phyloP scores from a whole-genome alignment of 257 asterid species.

The Fraxinus anomala region DNA sequence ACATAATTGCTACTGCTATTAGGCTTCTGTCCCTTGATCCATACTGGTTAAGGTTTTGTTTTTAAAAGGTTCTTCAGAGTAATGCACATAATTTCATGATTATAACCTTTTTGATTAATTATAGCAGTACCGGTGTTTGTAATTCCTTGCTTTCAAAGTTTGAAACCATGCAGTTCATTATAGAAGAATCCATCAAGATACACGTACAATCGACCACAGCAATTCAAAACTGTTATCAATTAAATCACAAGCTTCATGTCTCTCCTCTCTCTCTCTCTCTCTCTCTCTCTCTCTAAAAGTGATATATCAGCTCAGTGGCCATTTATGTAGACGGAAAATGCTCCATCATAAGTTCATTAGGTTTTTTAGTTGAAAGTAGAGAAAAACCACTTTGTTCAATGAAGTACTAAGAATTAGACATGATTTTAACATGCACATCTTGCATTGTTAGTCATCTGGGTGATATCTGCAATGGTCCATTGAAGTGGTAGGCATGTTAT shows the following conservation, averaged over 20 bases:
- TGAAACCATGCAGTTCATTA: not conserved
- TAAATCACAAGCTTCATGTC: not conserved
- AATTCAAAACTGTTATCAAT: not conserved
- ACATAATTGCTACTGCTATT: not conserved
- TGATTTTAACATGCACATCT: not conserved
- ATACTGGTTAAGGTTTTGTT: not conserved
- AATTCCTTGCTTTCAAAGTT: not conserved
- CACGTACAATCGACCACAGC: not conserved
- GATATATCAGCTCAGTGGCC: not conserved
- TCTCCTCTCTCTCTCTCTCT: too few relatives aligned
- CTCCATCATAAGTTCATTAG: not conserved
- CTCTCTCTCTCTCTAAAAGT: not conserved
- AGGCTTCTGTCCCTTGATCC: not conserved
- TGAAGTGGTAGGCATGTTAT: not conserved
- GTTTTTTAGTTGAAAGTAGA: not conserved
- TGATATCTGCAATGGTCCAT: not conserved
- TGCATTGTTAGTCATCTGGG: not conserved
- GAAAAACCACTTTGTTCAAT: conserved; percentile 4
- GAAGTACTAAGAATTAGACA: not conserved
- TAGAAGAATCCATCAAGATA: not conserved
- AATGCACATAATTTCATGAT: not conserved
- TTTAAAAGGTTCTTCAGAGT: not conserved
- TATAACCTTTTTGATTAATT: not conserved
- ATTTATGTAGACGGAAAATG: not conserved
- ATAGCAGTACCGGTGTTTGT: not conserved